Evolutionary conservation across 768 basidiomycete species (phyloP).

Genomic region (Crepidotus variabilis): DNA sequence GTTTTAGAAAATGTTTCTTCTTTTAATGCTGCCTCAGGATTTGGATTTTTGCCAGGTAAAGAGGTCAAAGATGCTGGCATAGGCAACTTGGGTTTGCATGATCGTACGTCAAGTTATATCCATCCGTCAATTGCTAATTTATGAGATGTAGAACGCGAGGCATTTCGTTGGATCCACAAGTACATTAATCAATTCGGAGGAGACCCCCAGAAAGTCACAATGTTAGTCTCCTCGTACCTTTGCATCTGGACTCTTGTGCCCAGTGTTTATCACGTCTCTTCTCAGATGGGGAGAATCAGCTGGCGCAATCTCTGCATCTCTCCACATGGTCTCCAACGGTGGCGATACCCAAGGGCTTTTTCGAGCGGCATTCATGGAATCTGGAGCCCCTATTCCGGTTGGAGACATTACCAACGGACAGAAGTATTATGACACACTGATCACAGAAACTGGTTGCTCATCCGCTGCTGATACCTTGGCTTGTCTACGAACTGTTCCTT

Average conservation of each 20-base stretch:
- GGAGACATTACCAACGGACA: conserved; percentile 41
- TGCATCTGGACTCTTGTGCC: not conserved
- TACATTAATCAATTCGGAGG: conserved; percentile 65
- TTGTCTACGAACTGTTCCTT: conserved; percentile 37
- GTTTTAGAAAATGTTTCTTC: not conserved
- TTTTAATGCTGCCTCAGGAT: conserved; percentile 23
- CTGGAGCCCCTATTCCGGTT: conserved; percentile 42
- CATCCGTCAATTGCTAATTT: not conserved
- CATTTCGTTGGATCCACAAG: conserved; percentile 62
- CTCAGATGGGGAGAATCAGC: conserved; percentile 38
- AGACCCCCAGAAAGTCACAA: conserved; percentile 56
- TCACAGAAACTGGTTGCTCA: conserved; percentile 27
- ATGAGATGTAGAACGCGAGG: conserved; percentile 42
- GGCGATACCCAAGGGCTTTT: conserved; percentile 44
- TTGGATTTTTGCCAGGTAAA: conserved; percentile 49
- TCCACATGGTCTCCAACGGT: conserved; percentile 46
- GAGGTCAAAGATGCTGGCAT: conserved; percentile 49
- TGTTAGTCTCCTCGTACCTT: conserved; percentile 30
- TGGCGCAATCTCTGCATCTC: conserved; percentile 49
- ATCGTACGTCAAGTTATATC: conserved; percentile 38
- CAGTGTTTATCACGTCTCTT: not conserved
- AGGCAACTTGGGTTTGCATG: conserved; percentile 65
- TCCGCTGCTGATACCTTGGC: conserved; percentile 32
- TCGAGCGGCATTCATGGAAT: conserved; percentile 49
- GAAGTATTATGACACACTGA: conserved; percentile 40